phyloP scores from a whole-genome alignment of 306 rosid species.

The Rubus idaeus region DNA sequence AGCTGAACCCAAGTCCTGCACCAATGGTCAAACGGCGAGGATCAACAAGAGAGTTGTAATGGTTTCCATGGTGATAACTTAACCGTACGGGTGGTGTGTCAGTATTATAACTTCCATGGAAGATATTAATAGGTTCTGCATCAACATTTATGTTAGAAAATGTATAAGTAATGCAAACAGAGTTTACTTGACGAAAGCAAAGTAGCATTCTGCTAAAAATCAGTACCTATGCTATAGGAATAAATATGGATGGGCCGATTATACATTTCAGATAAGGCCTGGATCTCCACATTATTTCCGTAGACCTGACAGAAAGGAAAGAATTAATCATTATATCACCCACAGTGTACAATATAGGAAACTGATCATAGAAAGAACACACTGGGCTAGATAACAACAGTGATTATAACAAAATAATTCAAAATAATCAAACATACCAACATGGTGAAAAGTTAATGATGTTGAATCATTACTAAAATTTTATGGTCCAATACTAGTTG shows the following conservation, averaged over 20 bases:
- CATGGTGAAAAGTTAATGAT: background rate
- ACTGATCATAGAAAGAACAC: background rate
- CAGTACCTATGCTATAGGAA: slow-evolving; percentile 70
- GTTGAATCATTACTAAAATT: background rate
- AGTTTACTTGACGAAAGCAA: background rate
- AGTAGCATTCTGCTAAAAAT: slow-evolving; percentile 5
- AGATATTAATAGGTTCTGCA: slow-evolving; percentile 94
- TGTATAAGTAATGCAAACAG: background rate
- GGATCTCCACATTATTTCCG: slow-evolving; percentile 96
- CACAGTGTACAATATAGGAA: slow-evolving; percentile 13
- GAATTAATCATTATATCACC: slow-evolving; percentile 5
- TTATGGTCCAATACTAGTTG: background rate
- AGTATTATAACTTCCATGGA: slow-evolving; percentile 80
- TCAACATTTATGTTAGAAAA: slow-evolving; percentile 26
- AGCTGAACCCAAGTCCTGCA: slow-evolving; percentile 91
- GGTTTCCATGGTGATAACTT: slow-evolving; percentile 93
- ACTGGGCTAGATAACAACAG: background rate
- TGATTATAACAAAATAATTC: background rate
- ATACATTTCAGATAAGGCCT: slow-evolving; percentile 90
- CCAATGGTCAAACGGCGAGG: slow-evolving; percentile 80
- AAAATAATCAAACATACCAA: background rate
- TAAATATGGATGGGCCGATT: slow-evolving; percentile 94
- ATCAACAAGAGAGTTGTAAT: slow-evolving; percentile 95
- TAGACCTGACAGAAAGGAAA: slow-evolving; percentile 66
- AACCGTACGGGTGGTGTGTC: slow-evolving; percentile 89